Evolutionary conservation across 805 yeast genomes (phyloP).

Genomic region (Dipodascus albidus): DNA sequence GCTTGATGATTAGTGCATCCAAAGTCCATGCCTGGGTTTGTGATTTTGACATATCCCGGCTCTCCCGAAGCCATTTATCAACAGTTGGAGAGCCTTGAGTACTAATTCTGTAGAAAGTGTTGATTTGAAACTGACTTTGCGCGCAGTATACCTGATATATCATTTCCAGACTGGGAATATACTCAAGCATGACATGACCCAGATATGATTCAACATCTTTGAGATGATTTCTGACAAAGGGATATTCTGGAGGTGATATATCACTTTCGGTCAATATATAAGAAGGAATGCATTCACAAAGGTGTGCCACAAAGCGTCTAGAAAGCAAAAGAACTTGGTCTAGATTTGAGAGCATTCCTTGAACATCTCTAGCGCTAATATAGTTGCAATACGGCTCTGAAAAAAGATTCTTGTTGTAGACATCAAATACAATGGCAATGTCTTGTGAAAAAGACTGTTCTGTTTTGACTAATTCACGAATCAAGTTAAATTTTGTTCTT

Average conservation of each 20-base stretch:
- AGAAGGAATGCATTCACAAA: constrained; percentile 21
- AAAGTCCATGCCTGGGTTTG: constrained; percentile 30
- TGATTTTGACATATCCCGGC: constrained; percentile 19
- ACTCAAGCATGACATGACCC: constrained; percentile 23
- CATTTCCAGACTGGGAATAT: constrained; percentile 22
- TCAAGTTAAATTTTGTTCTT: constrained; percentile 19
- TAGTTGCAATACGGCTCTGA: constrained; percentile 14
- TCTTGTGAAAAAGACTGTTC: constrained; percentile 29
- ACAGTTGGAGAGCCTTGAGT: constrained; percentile 18
- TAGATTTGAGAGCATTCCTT: constrained; percentile 22
- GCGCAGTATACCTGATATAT: constrained; percentile 25
- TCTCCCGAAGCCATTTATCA: constrained; percentile 25
- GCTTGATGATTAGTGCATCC: constrained; percentile 31
- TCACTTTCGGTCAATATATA: constrained; percentile 16
- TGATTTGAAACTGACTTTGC: constrained; percentile 21
- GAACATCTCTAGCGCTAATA: constrained; percentile 19
- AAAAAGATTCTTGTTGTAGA: constrained; percentile 21
- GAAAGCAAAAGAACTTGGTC: constrained; percentile 24
- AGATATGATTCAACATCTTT: constrained; percentile 18
- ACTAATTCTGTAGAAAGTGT: constrained; percentile 16
- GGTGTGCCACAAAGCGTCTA: constrained; percentile 18
- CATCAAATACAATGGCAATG: constrained; percentile 25
- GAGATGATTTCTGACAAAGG: constrained; percentile 4
- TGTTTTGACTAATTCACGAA: constrained; percentile 28
- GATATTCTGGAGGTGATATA: constrained; percentile 12